Conservation (phyloP, 306 rosid genomes). For the Clitoria ternatea region DNA sequence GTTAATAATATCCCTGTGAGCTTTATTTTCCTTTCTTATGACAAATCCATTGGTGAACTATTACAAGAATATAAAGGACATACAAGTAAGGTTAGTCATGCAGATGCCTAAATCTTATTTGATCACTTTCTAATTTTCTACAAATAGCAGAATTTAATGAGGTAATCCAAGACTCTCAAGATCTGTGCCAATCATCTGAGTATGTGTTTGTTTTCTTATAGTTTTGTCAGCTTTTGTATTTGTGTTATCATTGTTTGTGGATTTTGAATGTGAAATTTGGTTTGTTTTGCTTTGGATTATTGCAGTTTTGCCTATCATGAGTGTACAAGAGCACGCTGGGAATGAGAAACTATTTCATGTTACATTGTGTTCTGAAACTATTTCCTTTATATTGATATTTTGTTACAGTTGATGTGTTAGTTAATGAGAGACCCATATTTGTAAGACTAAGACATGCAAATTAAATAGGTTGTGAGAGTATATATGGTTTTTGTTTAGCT, state of each 20-base stretch:
- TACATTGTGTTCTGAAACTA: too few relatives aligned
- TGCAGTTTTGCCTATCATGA: conserved; percentile 71
- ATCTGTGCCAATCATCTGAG: conserved; percentile 98
- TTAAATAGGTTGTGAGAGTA: too few relatives aligned
- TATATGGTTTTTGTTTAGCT: too few relatives aligned
- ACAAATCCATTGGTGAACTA: conserved; percentile 75
- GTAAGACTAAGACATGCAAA: too few relatives aligned
- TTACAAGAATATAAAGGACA: conserved; percentile 89
- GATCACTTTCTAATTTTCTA: background rate
- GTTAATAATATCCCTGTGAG: background rate
- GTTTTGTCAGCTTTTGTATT: background rate
- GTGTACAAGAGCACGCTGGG: conserved; percentile 93
- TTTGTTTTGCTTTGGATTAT: background rate
- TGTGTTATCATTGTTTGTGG: background rate
- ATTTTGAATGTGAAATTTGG: background rate
- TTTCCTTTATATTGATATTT: too few relatives aligned
- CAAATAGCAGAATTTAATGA: background rate
- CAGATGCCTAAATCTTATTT: conserved; percentile 17
- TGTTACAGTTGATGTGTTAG: too few relatives aligned
- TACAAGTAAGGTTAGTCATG: conserved; percentile 69
- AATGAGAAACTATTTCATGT: too few relatives aligned
- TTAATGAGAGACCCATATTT: too few relatives aligned
- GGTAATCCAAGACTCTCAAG: conserved; percentile 67
- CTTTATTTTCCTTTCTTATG: conserved; percentile 25
- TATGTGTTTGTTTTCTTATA: conserved; percentile 22